Evolutionary conservation across 192 early-diverging fungal genomes (phyloP).

Genomic region (Podochytrium sp.): DNA sequence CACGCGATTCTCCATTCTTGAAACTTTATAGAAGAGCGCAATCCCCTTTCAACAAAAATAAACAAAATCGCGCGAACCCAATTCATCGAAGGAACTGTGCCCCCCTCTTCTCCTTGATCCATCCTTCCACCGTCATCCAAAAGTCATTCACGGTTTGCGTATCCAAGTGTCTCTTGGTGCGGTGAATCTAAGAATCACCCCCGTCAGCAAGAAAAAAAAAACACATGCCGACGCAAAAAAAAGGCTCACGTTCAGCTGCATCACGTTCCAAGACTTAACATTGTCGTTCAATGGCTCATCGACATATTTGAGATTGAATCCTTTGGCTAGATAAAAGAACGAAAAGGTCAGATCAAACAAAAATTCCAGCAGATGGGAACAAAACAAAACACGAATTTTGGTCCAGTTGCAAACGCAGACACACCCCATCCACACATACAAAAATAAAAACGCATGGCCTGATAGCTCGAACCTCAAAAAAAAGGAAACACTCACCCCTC

Average conservation of each 20-base stretch:
- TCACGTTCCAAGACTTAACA: constrained; percentile 53
- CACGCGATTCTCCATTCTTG: too few relatives aligned
- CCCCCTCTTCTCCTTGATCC: constrained; percentile 36
- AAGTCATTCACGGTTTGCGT: constrained; percentile 53
- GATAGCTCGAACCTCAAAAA: constrained; percentile 53
- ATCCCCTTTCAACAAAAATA: not conserved
- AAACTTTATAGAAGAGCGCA: not conserved
- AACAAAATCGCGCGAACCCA: not conserved
- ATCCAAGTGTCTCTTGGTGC: constrained; percentile 53
- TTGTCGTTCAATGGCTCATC: constrained; percentile 51
- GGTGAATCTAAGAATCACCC: constrained; percentile 51
- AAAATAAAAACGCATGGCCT: not conserved
- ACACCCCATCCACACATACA: not conserved
- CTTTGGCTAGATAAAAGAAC: constrained; percentile 38
- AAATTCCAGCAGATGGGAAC: not conserved
- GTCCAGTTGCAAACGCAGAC: not conserved
- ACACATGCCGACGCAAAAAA: not conserved
- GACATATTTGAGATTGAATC: constrained; percentile 56
- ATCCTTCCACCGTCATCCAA: constrained; percentile 53
- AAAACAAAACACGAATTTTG: not conserved
- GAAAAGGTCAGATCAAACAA: not conserved
- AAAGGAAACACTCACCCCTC: constrained; percentile 45
- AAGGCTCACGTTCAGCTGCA: constrained; percentile 41
- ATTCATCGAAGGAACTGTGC: constrained; percentile 25
- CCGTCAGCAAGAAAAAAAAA: not conserved